Percentiles rank a stretch among this genome's conserved stretches.
Evolutionary conservation across 257 asterid species (phyloP).

Genomic region (Euphrasia confusa): DNA sequence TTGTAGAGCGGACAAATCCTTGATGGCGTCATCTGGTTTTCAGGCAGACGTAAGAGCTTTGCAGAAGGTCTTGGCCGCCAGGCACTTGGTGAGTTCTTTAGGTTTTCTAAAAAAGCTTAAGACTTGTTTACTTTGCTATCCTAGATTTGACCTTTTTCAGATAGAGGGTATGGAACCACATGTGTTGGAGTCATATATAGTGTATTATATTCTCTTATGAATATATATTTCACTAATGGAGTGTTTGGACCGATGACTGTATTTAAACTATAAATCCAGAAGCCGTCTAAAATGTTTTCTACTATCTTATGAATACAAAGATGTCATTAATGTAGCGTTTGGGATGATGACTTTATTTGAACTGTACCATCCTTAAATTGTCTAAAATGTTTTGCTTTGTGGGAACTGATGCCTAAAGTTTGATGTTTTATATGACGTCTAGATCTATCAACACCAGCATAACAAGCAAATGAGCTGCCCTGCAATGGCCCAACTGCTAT

Average conservation of each 20-base stretch:
- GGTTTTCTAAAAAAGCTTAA: neutral
- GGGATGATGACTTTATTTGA: too few species aligned
- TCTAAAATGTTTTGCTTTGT: neutral
- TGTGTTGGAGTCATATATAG: too few species aligned
- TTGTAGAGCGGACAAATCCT: constrained; percentile 74
- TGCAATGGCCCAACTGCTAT: constrained; percentile 91
- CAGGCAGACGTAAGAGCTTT: constrained; percentile 97
- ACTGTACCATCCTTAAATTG: too few species aligned
- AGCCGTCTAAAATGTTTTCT: too few species aligned
- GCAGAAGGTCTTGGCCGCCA: constrained; percentile 64
- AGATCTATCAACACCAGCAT: constrained; percentile 91
- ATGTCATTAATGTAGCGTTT: too few species aligned
- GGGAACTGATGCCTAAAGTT: constrained; percentile 5
- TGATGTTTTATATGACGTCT: constrained; percentile 18
- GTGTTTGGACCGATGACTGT: too few species aligned
- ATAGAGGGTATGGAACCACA: too few species aligned
- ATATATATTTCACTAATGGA: too few species aligned
- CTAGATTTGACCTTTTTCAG: too few species aligned
- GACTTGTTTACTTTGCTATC: neutral
- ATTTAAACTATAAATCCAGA: too few species aligned
- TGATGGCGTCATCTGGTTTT: constrained; percentile 94
- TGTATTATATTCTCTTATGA: too few species aligned
- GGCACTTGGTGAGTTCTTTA: constrained; percentile 45
- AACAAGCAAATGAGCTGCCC: constrained; percentile 99
- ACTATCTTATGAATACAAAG: too few species aligned